Evolutionary conservation across 768 basidiomycete species (phyloP).

Genomic region (Suillus variegatus): DNA sequence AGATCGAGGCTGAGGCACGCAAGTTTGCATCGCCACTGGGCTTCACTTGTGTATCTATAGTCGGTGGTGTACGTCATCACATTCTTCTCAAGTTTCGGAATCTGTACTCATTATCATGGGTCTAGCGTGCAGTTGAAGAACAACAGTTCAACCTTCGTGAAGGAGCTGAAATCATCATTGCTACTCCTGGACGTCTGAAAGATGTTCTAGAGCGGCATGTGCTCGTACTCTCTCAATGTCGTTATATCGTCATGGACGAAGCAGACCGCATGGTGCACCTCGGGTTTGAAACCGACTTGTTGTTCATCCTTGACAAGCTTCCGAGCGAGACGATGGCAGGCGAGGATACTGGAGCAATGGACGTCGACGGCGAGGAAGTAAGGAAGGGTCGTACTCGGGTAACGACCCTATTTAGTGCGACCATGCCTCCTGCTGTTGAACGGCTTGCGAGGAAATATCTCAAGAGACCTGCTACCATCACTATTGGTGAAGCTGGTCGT

Average conservation of each 20-base stretch:
- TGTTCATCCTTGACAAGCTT: conserved; percentile 91
- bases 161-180: conserved; percentile 98
- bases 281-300: conserved; percentile 93
- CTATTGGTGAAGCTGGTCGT: conserved; percentile 96
- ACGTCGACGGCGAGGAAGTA: conserved; percentile 66
- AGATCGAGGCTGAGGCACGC: conserved; percentile 90
- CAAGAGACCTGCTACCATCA: conserved; percentile 89
- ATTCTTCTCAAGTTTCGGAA: conserved; percentile 9
- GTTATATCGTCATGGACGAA: conserved; percentile 99
- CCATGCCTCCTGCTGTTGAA: conserved; percentile 98
- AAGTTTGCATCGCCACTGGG: conserved; percentile 92
- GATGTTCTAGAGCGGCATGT: conserved; percentile 97
- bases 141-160: conserved; percentile 98
- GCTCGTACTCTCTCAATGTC: conserved; percentile 93
- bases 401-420: conserved; percentile 97
- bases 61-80: conserved; percentile 74
- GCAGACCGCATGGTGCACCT: conserved; percentile 99
- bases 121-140: conserved; percentile 88
- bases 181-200: conserved; percentile 97
- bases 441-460: conserved; percentile 94
- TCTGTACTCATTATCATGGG: conserved; percentile 17
- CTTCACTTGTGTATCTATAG: conserved; percentile 95
- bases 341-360: conserved; percentile 73
- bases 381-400: conserved; percentile 78
- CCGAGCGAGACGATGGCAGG: conserved; percentile 88